A percentile compares a stretch with the other conserved stretches of the same genome.
Evolutionary conservation across 768 basidiomycete genomes (phyloP).

Genomic region (Cystofilobasidium macerans): DNA sequence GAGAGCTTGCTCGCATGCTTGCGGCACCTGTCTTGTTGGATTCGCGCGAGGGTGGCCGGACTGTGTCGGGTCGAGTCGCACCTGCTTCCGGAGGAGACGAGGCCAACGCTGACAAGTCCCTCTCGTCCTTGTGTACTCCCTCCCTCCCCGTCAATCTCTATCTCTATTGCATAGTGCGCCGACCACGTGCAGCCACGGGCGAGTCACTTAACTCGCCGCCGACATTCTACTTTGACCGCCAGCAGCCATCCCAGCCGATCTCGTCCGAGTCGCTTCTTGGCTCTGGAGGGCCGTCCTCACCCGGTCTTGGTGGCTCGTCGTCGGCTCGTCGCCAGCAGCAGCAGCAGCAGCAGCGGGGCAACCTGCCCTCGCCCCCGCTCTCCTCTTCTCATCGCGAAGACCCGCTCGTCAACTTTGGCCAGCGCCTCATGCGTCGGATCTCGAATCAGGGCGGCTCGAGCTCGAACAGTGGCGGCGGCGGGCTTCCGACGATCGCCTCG

Average conservation of each 20-base stretch:
- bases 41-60: too few species aligned
- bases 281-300: not conserved
- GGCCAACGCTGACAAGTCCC: too few species aligned
- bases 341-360: not conserved
- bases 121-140: too few species aligned
- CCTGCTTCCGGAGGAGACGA: too few species aligned
- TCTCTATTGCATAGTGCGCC: not conserved
- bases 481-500: too few species aligned
- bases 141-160: too few species aligned
- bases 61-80: too few species aligned
- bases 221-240: not conserved
- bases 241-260: conserved; percentile 5
- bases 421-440: conserved; percentile 20
- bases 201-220: not conserved
- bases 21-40: too few species aligned
- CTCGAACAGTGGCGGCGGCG: too few species aligned
- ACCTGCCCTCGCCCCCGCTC: conserved; percentile 15
- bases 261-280: conserved; percentile 5
- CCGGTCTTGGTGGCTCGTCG: not conserved
- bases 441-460: conserved; percentile 19
- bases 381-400: conserved; percentile 1
- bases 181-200: conserved; percentile 10
- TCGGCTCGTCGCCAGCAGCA: not conserved
- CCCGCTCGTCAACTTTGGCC: conserved; percentile 21
- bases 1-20: too few species aligned